These are phyloP conservation scores for Papiliotrema nemorosa DNA, from an alignment of 1,284 basidiomycete genomes.

Conservation along the genomic window DNA sequence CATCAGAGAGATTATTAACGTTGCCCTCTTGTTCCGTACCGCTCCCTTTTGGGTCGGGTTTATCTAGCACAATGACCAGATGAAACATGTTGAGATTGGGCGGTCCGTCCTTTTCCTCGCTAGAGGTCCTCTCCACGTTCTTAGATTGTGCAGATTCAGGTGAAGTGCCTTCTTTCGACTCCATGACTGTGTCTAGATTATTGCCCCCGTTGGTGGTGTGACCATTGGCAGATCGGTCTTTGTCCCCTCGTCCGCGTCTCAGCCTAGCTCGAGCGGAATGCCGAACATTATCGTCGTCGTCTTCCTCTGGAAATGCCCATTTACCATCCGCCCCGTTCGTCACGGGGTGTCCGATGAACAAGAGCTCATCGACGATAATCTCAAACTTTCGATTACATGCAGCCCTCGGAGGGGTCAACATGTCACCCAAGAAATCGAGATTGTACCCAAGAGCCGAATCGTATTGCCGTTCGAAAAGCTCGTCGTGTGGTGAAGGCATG, in stretches of 20 bases:
- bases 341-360: constrained; percentile 92
- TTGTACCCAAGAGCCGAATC: constrained; percentile 65
- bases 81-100: constrained; percentile 76
- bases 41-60: constrained; percentile 66
- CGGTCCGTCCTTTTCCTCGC: constrained; percentile 24
- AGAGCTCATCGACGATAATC: constrained; percentile 85
- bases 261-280: constrained; percentile 13
- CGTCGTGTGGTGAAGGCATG: too few relatives aligned
- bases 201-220: constrained; percentile 3
- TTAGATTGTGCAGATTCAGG: not conserved
- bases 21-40: constrained; percentile 7
- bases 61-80: constrained; percentile 79
- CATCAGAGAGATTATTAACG: constrained; percentile 56
- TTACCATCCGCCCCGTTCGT: constrained; percentile 68
- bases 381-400: constrained; percentile 95
- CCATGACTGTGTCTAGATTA: constrained; percentile 23
- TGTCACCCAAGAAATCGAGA: constrained; percentile 71
- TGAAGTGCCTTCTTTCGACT: constrained; percentile 13
- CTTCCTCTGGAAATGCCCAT: constrained; percentile 53
- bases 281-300: constrained; percentile 17
- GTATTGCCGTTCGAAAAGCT: constrained; percentile 34
- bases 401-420: constrained; percentile 72
- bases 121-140: not conserved
- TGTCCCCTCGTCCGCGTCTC: constrained; percentile 6
- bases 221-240: constrained; percentile 6